Evolutionary conservation across 495 filamentous ascomycete species (phyloP).

Genomic region (Emericellopsis terricola): DNA sequence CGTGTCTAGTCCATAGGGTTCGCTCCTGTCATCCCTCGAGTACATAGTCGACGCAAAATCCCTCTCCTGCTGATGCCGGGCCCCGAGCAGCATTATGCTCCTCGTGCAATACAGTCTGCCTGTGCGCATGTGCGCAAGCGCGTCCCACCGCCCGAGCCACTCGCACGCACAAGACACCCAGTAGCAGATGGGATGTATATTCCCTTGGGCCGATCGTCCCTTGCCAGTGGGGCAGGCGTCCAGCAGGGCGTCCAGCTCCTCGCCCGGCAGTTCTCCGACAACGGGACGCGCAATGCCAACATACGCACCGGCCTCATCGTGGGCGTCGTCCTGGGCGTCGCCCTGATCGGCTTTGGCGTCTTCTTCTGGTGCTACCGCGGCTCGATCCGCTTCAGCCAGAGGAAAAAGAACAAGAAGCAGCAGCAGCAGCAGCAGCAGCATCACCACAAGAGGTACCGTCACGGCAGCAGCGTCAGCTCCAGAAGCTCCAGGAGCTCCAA

Average conservation of each 20-base stretch:
- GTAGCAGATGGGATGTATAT: background rate
- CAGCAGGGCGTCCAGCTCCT: background rate
- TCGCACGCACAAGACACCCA: no score
- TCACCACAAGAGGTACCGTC: constrained; percentile 2
- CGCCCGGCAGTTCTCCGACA: background rate
- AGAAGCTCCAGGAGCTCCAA: constrained; percentile 1
- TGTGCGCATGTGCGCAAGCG: no score
- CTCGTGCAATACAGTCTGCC: no score
- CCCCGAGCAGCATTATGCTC: no score
- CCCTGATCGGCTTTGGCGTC: constrained; percentile 1
- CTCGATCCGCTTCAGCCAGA: constrained; percentile 2
- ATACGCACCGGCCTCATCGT: constrained; percentile 5
- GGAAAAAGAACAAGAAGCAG: no score
- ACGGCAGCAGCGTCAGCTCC: constrained; percentile 3
- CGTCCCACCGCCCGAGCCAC: no score
- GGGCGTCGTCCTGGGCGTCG: constrained; percentile 4
- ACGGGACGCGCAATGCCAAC: background rate
- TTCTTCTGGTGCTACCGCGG: constrained; percentile 4
- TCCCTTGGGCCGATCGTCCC: background rate
- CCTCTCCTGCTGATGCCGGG: no score
- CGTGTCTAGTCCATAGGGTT: no score
- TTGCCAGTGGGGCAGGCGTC: background rate
- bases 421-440: no score
- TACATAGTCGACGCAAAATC: no score
- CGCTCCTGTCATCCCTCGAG: no score